phyloP scores from a whole-genome alignment of 148 eudicot genomes.

The Camellia japonica region DNA sequence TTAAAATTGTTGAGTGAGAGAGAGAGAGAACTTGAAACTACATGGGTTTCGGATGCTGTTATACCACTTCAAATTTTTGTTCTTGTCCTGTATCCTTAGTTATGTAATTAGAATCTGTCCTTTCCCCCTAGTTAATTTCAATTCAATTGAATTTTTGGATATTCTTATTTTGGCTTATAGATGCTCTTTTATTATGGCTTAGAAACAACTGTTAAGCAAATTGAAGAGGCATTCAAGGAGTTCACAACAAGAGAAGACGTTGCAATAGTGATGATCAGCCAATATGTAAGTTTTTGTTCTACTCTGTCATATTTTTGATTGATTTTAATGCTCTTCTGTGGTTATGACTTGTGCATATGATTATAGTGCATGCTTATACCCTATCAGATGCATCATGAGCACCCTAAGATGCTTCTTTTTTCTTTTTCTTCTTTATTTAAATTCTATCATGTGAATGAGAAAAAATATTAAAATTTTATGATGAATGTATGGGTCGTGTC shows the following conservation, averaged over 20 bases:
- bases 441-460: background rate
- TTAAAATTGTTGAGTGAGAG: background rate
- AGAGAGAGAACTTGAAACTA: background rate
- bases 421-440: background rate
- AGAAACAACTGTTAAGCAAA: slow-evolving; percentile 72
- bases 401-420: background rate
- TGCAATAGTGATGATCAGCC: slow-evolving; percentile 74
- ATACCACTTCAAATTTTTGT: background rate
- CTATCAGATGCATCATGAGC: background rate
- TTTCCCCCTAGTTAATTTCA: background rate
- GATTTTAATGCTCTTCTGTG: background rate
- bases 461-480: background rate
- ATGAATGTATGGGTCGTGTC: background rate
- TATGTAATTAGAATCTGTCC: too few species aligned
- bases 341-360: background rate
- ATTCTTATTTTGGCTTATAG: slow-evolving; percentile 3
- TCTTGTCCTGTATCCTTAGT: background rate
- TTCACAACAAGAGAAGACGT: slow-evolving; percentile 73
- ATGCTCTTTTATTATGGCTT: slow-evolving; percentile 5
- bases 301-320: background rate
- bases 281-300: slow-evolving; percentile 46
- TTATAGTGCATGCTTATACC: background rate
- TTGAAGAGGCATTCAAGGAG: slow-evolving; percentile 77
- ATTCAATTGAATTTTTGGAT: background rate
- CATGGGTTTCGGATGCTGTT: background rate